Percentiles rank a stretch among this genome's conserved stretches.
Conservation (phyloP, 1,284 basidiomycete genomes). For the Phaffia rhodozyma region DNA sequence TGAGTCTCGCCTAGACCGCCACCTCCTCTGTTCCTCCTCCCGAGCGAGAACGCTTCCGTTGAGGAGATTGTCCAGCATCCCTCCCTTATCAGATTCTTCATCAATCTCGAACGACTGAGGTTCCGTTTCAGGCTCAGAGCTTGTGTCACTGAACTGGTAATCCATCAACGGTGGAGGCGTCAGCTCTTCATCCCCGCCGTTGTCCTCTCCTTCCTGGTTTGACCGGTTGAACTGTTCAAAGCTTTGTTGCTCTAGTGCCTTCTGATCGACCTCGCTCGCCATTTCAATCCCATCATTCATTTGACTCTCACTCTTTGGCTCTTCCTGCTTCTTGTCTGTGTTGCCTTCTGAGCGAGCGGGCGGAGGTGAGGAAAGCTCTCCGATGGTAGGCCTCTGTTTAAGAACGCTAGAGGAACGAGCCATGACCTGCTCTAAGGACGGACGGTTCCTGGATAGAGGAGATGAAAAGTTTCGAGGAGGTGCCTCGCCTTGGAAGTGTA, state of each 20-base stretch:
- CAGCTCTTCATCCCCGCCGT: conserved; percentile 2
- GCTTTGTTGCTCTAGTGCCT: background rate
- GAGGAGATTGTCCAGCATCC: conserved; percentile 13
- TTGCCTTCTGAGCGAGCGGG: background rate
- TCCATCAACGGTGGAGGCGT: conserved; percentile 2
- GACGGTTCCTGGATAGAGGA: conserved; percentile 1
- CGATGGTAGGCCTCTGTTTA: background rate
- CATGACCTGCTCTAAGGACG: conserved; percentile 12
- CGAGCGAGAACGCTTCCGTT: background rate
- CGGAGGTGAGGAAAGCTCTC: background rate
- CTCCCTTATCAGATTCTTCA: background rate
- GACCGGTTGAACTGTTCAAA: too few species aligned
- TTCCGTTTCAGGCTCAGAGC: background rate
- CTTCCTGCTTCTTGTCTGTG: background rate
- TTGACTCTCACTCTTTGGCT: background rate
- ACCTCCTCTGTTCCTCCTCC: background rate
- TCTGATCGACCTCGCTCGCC: background rate
- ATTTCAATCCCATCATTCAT: background rate
- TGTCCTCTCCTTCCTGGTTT: background rate
- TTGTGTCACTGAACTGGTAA: background rate
- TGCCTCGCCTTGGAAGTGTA: background rate
- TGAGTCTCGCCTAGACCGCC: background rate
- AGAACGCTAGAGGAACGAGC: background rate
- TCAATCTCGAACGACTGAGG: background rate
- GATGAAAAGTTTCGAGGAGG: background rate